Base-by-base conservation (phyloP, 352 stramenopile species). In the Pythium apleroticum region DNA sequence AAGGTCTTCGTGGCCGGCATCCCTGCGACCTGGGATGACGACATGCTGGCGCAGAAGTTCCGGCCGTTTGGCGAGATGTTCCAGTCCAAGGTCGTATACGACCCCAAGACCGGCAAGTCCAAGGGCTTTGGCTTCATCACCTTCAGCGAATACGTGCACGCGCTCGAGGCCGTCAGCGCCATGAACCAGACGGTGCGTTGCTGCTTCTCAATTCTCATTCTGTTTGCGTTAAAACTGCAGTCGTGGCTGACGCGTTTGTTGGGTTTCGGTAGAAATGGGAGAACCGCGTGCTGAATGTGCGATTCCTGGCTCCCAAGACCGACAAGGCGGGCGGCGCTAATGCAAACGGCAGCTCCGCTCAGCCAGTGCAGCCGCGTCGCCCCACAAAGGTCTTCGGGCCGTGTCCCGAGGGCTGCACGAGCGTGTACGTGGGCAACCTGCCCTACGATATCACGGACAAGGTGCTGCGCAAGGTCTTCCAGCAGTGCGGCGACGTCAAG, bases 401-500 rank as follows among this genome's bases (percentile, higher is more conserved):
- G 4, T 75, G 81, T 43, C 94, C 94, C 0, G 74, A 93, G 52
- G 81, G 80, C 12, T 99, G 97, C 72, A 88, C 78, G 28, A 98
- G 86, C 15, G 68, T 99, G 12, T 98, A 98, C 76, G 93, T 98
- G 3, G 90, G 94, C 45, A 99, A 99, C 74, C 72, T 99, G 62
- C 90, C 96, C 2, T 99, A 99, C 72, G 81, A 95, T 41, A 96
- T 93, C 68, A 93, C 86, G 10, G 90, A 97, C 41, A 88, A 98
- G 30, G 80, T 95, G 46, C 54, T 95, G 64, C 80, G 82, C 41
- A 93, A 92, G 65, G 86, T 95, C 1, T 93, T 93, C 61, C 80
- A 80, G 45, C 80, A 78, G 59, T 93, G 81, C 66, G 86, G 86
- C 54, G 81, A 77, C 30, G 84, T 95, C 67, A 86, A 87, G 49